phyloP scores from a whole-genome alignment of 78 protist species.

The Dictyostelium discoideum region DNA sequence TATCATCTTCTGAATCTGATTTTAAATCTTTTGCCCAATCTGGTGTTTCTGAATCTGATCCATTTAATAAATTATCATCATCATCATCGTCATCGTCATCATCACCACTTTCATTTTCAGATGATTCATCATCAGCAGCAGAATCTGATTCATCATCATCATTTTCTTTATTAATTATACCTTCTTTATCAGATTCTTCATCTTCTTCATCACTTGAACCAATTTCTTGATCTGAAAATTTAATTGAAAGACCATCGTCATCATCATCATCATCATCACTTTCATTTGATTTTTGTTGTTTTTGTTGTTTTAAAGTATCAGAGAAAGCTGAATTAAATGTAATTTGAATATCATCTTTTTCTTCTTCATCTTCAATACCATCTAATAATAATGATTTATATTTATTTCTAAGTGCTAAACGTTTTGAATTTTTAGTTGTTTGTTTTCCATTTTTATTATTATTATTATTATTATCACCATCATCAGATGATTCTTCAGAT shows the following conservation, averaged over 20 bases:
- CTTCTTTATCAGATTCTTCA: slow-evolving; percentile 24
- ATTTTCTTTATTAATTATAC: not conserved
- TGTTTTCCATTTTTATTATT: not conserved
- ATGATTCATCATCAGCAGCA: slow-evolving; percentile 20
- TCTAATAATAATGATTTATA: slow-evolving; percentile 39
- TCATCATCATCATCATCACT: slow-evolving; percentile 27
- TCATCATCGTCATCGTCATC: not conserved
- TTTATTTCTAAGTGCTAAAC: slow-evolving; percentile 18
- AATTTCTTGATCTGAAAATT: slow-evolving; percentile 38
- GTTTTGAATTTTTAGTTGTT: not conserved
- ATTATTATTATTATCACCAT: not conserved
- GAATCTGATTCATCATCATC: not conserved
- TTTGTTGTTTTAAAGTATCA: not conserved
- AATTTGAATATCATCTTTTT: slow-evolving; percentile 68
- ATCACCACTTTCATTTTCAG: not conserved
- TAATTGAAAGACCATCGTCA: slow-evolving; percentile 40
- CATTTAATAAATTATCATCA: slow-evolving; percentile 31
- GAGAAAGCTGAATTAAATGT: slow-evolving; percentile 79
- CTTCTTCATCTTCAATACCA: not conserved
- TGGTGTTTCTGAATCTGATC: slow-evolving; percentile 18
- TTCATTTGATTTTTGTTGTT: not conserved
- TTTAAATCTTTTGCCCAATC: slow-evolving; percentile 50
- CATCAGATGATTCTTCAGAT: not conserved
- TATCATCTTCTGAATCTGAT: slow-evolving; percentile 26
- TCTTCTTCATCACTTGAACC: slow-evolving; percentile 21